A percentile compares a stretch with the other conserved stretches of the same genome.
Evolutionary conservation across 768 basidiomycete genomes (phyloP).

Genomic region (Mrakia hoshinonis): DNA sequence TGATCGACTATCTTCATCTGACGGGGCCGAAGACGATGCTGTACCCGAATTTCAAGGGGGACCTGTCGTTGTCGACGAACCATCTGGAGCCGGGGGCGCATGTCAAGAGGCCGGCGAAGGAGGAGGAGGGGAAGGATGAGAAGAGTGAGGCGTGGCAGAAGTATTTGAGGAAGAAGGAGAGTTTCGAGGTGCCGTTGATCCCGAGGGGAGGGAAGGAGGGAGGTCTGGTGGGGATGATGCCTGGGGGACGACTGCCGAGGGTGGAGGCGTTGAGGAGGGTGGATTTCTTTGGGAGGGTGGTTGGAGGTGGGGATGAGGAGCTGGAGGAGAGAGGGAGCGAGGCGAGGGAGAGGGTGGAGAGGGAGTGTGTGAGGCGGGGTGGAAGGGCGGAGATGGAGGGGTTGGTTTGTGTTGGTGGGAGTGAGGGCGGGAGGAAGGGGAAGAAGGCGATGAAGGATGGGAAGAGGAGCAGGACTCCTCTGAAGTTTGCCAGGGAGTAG

Average conservation of each 20-base stretch:
- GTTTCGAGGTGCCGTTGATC: slow-evolving; percentile 68
- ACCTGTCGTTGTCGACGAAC: slow-evolving; percentile 74
- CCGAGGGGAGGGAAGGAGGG: slow-evolving; percentile 22
- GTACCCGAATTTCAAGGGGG: slow-evolving; percentile 70
- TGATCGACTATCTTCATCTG: slow-evolving; percentile 74
- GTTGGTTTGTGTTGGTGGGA: background rate
- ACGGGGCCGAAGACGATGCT: slow-evolving; percentile 72
- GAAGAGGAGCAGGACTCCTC: background rate
- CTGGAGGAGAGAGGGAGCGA: background rate
- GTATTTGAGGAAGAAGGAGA: slow-evolving; percentile 49
- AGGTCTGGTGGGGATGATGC: background rate
- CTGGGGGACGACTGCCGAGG: background rate
- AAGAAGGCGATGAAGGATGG: background rate
- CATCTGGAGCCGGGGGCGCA: slow-evolving; percentile 78
- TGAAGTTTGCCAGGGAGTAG: no score
- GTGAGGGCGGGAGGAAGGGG: background rate
- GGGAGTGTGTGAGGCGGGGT: background rate
- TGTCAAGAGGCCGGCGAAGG: slow-evolving; percentile 51
- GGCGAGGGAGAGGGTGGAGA: background rate
- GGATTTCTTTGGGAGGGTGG: background rate
- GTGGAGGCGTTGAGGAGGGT: background rate
- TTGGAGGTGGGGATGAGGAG: background rate
- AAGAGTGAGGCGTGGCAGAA: background rate
- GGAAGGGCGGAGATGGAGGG: background rate
- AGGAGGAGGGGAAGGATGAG: background rate